Conservation (phyloP, 148 eudicot species). For the Vaccinium myrtillus region DNA sequence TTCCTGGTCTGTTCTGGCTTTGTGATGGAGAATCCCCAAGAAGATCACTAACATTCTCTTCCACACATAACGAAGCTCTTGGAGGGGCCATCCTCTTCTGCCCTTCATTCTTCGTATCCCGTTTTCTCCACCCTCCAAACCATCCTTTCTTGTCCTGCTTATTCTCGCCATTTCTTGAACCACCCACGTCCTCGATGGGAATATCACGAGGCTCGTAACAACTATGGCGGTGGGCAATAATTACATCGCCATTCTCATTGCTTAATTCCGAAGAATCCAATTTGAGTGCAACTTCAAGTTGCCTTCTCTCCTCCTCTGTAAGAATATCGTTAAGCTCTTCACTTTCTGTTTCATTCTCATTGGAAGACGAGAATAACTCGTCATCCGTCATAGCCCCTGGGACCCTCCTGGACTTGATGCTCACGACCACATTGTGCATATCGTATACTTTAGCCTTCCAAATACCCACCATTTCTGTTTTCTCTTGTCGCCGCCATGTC, state of each 20-base stretch:
- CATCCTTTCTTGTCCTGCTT: conserved; percentile 78
- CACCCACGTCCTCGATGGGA: conserved; percentile 49
- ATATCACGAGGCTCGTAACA: conserved; percentile 58
- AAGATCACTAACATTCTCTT: conserved; percentile 43
- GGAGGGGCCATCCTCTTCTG: conserved; percentile 42
- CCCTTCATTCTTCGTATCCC: conserved; percentile 54
- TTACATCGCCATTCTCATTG: conserved; percentile 43
- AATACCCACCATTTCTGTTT: conserved; percentile 66
- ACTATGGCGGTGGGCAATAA: conserved; percentile 55
- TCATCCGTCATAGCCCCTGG: conserved; percentile 93
- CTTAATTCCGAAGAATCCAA: conserved; percentile 48
- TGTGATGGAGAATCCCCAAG: conserved; percentile 48
- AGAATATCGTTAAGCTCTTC: conserved; percentile 69
- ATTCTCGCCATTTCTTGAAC: conserved; percentile 34
- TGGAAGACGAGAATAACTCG: conserved; percentile 59
- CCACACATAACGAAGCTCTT: conserved; percentile 53
- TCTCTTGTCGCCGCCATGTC: conserved; percentile 87
- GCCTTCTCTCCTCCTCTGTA: conserved; percentile 77
- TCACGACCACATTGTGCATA: conserved; percentile 86
- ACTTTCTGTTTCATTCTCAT: conserved; percentile 59
- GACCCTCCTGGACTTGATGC: conserved; percentile 84
- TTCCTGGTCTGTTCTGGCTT: conserved; percentile 42
- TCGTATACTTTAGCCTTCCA: conserved; percentile 94
- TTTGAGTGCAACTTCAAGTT: conserved; percentile 80
- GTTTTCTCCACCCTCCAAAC: conserved; percentile 83